A percentile compares a stretch with the other conserved stretches of the same genome.
Evolutionary conservation across 441 rosid species (phyloP).

Genomic region (Raphanus hybrid): DNA sequence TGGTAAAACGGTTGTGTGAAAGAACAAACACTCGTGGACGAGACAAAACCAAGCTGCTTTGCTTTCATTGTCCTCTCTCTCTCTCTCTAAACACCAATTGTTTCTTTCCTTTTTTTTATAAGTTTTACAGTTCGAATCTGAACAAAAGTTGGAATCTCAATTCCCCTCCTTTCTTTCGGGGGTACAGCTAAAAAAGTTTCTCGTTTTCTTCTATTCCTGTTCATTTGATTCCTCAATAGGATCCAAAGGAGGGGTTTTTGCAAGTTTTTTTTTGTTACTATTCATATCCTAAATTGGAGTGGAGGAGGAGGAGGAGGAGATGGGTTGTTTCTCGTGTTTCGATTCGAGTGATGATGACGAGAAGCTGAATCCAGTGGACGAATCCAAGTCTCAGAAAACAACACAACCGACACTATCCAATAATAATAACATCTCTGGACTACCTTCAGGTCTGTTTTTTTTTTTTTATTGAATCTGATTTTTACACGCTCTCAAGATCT

Average conservation of each 20-base stretch:
- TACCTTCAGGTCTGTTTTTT: conserved; percentile 67
- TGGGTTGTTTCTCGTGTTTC: conserved; percentile 97
- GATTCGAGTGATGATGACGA: conserved; percentile 88
- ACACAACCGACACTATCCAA: conserved; percentile 55
- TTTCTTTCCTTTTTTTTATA: conserved; percentile 7
- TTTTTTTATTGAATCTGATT: not conserved
- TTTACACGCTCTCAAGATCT: conserved; percentile 37
- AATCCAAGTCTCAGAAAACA: conserved; percentile 59
- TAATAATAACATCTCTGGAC: conserved; percentile 58
- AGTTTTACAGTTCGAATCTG: conserved; percentile 39
- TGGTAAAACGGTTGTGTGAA: conserved; percentile 32
- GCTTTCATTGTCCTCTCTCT: conserved; percentile 23
- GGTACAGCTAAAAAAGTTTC: conserved; percentile 25
- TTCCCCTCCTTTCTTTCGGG: conserved; percentile 31
- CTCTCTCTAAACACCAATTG: conserved; percentile 6
- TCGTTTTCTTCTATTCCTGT: conserved; percentile 19
- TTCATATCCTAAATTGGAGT: not conserved
- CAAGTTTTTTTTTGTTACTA: conserved; percentile 16
- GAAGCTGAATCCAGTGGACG: conserved; percentile 63
- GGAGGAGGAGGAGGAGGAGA: conserved; percentile 39
- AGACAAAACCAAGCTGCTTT: conserved; percentile 36
- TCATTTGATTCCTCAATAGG: not conserved
- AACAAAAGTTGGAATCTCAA: conserved; percentile 41
- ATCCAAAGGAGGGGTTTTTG: not conserved
- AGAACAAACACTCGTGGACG: conserved; percentile 35